phyloP scores from a whole-genome alignment of 371 early-diverging fungal species.

The Phascolomyces articulosus region DNA sequence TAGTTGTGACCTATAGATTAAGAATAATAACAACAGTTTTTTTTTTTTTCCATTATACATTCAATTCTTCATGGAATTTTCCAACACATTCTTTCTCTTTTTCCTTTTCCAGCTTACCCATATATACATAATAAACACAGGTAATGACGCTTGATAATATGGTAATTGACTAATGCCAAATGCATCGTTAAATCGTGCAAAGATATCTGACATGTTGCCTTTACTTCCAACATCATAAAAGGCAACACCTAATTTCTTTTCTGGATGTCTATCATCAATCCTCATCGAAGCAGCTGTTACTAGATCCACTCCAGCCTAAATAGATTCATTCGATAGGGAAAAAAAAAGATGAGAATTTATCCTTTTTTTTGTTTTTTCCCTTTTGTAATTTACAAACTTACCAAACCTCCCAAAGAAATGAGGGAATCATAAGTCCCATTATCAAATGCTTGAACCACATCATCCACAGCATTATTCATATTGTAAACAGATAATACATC shows the following conservation, averaged over 20 bases:
- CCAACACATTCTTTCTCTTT: too few species aligned
- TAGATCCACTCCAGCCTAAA: conserved; percentile 18
- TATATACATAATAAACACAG: conserved; percentile 40
- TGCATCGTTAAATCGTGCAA: conserved; percentile 29
- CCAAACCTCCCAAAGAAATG: conserved; percentile 31
- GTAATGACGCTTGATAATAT: conserved; percentile 50
- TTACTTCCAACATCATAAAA: conserved; percentile 26
- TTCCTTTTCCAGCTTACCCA: conserved; percentile 20
- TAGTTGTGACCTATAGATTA: conserved; percentile 38
- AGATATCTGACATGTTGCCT: conserved; percentile 23
- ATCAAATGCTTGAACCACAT: neutral
- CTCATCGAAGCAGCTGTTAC: conserved; percentile 17
- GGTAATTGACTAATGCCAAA: conserved; percentile 47
- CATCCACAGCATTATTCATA: neutral
- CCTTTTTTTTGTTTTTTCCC: too few species aligned
- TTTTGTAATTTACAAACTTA: too few species aligned
- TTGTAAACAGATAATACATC: neutral
- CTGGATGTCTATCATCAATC: neutral
- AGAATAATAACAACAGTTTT: neutral
- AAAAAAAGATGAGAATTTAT: neutral
- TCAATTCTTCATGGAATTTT: too few species aligned
- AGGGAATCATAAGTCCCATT: conserved; percentile 21
- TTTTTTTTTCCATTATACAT: neutral
- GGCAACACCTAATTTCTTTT: conserved; percentile 23
- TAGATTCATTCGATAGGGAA: neutral